Evolutionary conservation across 768 basidiomycete species (phyloP).

Genomic region (Panaeolus papilionaceus): DNA sequence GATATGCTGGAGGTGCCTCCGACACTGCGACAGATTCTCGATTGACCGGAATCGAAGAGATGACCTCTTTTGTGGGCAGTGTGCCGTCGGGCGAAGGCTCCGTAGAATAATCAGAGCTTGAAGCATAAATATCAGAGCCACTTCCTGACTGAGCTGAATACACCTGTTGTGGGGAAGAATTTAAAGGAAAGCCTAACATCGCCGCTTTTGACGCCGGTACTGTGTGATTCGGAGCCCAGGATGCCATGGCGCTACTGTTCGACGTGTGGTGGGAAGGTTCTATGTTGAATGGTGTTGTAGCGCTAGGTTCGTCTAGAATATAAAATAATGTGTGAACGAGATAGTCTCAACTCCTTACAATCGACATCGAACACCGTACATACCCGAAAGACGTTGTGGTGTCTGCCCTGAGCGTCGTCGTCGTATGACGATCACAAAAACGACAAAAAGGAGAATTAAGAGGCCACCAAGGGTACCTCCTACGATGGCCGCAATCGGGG

Average conservation of each 20-base stretch:
- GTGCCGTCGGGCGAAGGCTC: background rate
- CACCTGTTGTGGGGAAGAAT: background rate
- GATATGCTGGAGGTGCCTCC: too few species aligned
- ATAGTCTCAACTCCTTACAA: background rate
- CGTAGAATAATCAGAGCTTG: background rate
- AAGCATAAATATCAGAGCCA: background rate
- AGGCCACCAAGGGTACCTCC: conserved; percentile 4
- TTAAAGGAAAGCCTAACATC: background rate
- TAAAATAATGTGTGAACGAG: background rate
- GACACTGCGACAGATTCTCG: background rate
- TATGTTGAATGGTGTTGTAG: background rate
- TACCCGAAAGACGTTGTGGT: conserved; percentile 1
- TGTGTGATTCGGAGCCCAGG: background rate
- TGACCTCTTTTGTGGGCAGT: background rate
- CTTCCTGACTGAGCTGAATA: background rate
- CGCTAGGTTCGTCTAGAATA: background rate
- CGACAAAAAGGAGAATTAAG: background rate
- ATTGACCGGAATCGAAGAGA: background rate
- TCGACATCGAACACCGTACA: background rate
- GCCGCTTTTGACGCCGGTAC: background rate
- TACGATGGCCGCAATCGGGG: background rate
- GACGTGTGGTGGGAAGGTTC: background rate
- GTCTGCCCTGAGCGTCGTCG: background rate
- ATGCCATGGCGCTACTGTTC: background rate
- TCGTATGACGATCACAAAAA: background rate